Percentiles rank a stretch among this genome's conserved stretches.
Conservation (phyloP, 2,329 filamentous ascomycete species). For the Alternaria rosae region DNA sequence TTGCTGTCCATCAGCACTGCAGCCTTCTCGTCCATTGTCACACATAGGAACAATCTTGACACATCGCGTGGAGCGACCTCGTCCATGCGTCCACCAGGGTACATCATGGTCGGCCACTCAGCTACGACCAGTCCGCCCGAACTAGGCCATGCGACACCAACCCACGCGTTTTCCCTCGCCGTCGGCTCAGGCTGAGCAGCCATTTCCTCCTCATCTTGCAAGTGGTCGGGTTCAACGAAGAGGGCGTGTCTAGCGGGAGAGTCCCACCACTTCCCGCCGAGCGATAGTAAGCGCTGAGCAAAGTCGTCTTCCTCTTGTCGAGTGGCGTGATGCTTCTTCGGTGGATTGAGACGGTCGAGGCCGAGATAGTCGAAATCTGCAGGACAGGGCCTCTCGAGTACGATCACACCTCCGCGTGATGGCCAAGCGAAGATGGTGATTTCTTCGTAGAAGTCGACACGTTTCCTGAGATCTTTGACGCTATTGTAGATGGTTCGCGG, state of each 20-base stretch:
- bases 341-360: neutral
- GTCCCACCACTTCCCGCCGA: neutral
- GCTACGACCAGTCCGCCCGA: neutral
- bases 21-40: neutral
- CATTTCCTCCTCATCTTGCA: neutral
- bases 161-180: neutral
- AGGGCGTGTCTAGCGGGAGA: neutral
- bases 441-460: neutral
- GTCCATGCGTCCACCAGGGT: neutral
- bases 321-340: neutral
- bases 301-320: neutral
- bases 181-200: neutral
- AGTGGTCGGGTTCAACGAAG: neutral
- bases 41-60: neutral
- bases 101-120: neutral
- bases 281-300: neutral
- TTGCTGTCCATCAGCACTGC: neutral
- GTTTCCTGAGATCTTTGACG: neutral
- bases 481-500: neutral
- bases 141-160: neutral
- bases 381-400: neutral
- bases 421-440: neutral
- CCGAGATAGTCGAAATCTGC: neutral
- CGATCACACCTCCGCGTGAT: neutral
- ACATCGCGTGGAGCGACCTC: neutral